Evolutionary conservation across 1,139 yeast species (phyloP).

Genomic region (Candida anutae): DNA sequence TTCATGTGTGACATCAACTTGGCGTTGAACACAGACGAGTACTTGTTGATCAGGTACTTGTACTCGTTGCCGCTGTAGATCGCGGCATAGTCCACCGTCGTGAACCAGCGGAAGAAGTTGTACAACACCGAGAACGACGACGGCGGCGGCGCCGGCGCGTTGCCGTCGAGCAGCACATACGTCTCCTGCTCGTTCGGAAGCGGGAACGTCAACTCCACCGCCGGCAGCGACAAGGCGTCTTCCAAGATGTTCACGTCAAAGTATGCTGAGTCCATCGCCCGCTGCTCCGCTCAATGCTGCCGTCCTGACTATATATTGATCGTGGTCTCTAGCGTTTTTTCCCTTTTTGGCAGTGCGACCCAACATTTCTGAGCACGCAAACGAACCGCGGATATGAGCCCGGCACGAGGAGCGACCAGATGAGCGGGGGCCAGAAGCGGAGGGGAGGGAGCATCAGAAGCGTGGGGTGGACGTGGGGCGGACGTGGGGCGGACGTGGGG

Average conservation of each 20-base stretch:
- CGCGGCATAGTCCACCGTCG: conserved; percentile 18
- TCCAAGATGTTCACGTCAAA: conserved; percentile 32
- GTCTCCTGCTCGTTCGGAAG: conserved; percentile 31
- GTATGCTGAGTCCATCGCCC: no score
- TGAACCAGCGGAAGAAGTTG: conserved; percentile 25
- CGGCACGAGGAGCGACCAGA: no score
- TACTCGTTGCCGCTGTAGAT: conserved; percentile 31
- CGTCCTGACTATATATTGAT: no score
- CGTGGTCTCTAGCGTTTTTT: no score
- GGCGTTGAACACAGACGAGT: conserved; percentile 20
- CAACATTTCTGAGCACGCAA: no score
- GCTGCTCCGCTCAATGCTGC: no score
- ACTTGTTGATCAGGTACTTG: conserved; percentile 28
- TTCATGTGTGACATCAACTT: conserved; percentile 26
- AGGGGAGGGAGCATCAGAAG: no score
- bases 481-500: no score
- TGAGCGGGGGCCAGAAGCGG: no score
- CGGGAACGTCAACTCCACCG: conserved; percentile 30
- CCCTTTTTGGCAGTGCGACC: no score
- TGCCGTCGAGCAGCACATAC: conserved; percentile 22
- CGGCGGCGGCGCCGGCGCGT: conserved; percentile 17
- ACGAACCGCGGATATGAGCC: no score
- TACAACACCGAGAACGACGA: conserved; percentile 21
- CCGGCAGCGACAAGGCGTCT: conserved; percentile 24
- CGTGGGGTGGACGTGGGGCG: no score